Base-by-base conservation (phyloP, 2,329 filamentous ascomycete genomes). In the Xylaria sp. region DNA sequence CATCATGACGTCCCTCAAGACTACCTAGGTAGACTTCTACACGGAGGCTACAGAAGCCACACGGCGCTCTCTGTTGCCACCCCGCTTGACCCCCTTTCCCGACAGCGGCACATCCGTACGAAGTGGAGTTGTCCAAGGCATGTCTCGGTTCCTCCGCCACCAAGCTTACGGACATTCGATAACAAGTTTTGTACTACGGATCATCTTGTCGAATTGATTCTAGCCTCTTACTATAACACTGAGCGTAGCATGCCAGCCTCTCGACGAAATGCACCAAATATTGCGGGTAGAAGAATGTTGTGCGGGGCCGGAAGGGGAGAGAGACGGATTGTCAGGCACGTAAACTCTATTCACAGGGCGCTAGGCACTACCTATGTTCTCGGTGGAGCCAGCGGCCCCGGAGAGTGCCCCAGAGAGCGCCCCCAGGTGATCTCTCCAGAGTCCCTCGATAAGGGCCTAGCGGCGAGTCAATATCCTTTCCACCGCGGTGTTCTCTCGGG, bases 391-490 rank as follows among this genome's bases (percentile, higher is more conserved):
- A 13, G 28, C 28, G 51, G 49, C 13, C 48, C 23, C 49, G 28
- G 49, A 13, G 25, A 28, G 28, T 28, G 48, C 48, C 49, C 49
- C 49, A 18, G 10, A 9, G 23, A 20, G 15, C 25, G 12, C 28
- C 18, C 18, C 52, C 52, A 31, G 25, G 31, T 46, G 56, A 28
- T 43, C 41, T 46, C 56, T 46, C 63, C 43, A 49, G 13, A 33
- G 25, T 33, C 64, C 43, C 64, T 41, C 55, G 60, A 63, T 46
- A 64, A 33, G 55, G 55, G 66, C 48, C 61, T 60, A 68, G 66
- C 48, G 58, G 18, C 25, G 1, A 39, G 13, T 10, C 39, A 31
- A 51, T 20, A 54, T 41, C 39, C 41, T 25, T 55, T 52, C 23
- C 56, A 58, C 56, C 56, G 33, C 33, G 39, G 20, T 25, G 52